Base-by-base conservation (phyloP, 768 basidiomycete genomes). In the Termitomyces sp. region DNA sequence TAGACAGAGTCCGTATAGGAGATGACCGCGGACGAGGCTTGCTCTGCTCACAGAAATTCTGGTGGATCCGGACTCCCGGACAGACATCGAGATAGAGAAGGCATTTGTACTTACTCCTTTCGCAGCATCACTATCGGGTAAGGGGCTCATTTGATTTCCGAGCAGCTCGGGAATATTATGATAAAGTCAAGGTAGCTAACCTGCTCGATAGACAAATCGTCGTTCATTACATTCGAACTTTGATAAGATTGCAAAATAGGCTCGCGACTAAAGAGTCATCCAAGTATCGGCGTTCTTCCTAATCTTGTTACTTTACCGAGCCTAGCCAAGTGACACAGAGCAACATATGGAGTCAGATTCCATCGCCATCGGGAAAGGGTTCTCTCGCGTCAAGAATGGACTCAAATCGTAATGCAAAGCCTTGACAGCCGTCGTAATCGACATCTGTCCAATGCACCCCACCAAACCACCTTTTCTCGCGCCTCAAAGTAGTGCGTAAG, bases 371-470 rank as follows among this genome's bases (percentile, higher is more conserved):
- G 49, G 55, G 14, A 55, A 30, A 19, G 23, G 15, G 4, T 10
- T 1, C 17, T 10, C 11, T 28, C 28, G 42, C 33, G 23, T 37
- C 41, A 35, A 53, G 19, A 21, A 31, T 37, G n/a, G 12, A 23
- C 17, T 56, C 37, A 40, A 23, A 45, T 46, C 50, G 46, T 31
- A 38, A 46, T 56, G 50, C 17, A 50, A 51, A 51, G 35, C 37
- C n/a, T 30, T 52, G 55, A 50, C 43, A 46, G 55, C 43, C 35
- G 33, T 33, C 35, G 23, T 14, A 41, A 19, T n/a, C 38, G 31
- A 41, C 54, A 42, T 48, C 19, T 15, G 49, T 38, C 8, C 17
- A 44, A 51, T 49, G 43, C n/a, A 52, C 21, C 17, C 45, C 44
- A 1, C 43, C 56, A 40, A 40, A 43, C 31, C 44, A 49, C 41